phyloP scores from a whole-genome alignment of 805 yeast species.

The Saccharomycopsis vini region DNA sequence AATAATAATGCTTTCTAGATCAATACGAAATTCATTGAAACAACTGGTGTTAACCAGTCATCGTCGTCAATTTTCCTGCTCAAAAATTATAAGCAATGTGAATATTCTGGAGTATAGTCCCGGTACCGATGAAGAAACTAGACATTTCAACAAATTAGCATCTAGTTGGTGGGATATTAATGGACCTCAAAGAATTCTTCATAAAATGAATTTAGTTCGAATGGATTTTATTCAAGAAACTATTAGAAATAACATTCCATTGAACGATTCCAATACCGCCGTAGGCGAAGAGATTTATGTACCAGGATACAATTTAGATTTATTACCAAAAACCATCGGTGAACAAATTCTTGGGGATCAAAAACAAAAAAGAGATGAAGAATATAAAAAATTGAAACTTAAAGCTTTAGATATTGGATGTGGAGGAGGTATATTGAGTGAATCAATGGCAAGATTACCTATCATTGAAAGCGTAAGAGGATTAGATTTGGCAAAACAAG shows the following conservation, averaged over 20 bases:
- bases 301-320: slow-evolving; percentile 66
- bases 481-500: slow-evolving; percentile 79
- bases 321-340: slow-evolving; percentile 53
- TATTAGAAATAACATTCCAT: slow-evolving; percentile 35
- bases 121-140: slow-evolving; percentile 38
- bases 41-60: too few relatives aligned
- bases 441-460: slow-evolving; percentile 71
- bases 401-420: slow-evolving; percentile 85
- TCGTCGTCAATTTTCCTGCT: too few relatives aligned
- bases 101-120: background rate
- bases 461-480: slow-evolving; percentile 62
- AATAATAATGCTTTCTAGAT: too few relatives aligned
- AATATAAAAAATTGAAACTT: slow-evolving; percentile 29
- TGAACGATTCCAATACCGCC: slow-evolving; percentile 32
- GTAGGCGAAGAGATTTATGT: slow-evolving; percentile 47
- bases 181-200: slow-evolving; percentile 89
- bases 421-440: slow-evolving; percentile 95
- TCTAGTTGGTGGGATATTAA: slow-evolving; percentile 96
- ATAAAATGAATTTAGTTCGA: slow-evolving; percentile 85
- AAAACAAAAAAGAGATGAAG: slow-evolving; percentile 34
- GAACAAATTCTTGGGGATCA: slow-evolving; percentile 41
- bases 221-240: slow-evolving; percentile 77
- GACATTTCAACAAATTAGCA: slow-evolving; percentile 81
- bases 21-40: too few relatives aligned
- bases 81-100: too few relatives aligned